A percentile compares a stretch with the other conserved stretches of the same genome.
Evolutionary conservation across 768 basidiomycete genomes (phyloP).

Genomic region (Boletales sp.): DNA sequence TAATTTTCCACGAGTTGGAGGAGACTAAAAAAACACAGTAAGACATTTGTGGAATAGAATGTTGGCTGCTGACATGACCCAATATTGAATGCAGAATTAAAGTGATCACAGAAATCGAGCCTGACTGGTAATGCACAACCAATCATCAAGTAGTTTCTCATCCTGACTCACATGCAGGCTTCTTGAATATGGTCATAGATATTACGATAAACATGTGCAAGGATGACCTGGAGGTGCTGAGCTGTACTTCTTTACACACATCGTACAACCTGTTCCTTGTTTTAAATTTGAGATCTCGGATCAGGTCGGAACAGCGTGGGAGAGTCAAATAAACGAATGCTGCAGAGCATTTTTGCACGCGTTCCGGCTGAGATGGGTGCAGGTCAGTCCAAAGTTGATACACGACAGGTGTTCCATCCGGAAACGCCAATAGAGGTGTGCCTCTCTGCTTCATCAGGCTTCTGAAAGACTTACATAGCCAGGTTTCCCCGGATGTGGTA

Average conservation of each 20-base stretch:
- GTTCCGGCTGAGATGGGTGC: conserved; percentile 51
- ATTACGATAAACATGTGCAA: conserved; percentile 29
- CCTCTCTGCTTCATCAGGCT: not conserved
- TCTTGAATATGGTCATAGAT: conserved; percentile 49
- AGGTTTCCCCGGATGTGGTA: conserved; percentile 86
- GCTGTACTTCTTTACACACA: not conserved
- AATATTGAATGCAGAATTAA: conserved; percentile 69
- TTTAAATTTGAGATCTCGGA: no score
- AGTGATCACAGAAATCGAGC: conserved; percentile 90
- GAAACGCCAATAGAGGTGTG: conserved; percentile 54
- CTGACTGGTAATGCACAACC: conserved; percentile 68
- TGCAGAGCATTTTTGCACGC: no score
- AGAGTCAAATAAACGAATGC: no score
- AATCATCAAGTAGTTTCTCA: not conserved
- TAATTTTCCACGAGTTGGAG: conserved; percentile 93
- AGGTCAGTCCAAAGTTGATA: conserved; percentile 57
- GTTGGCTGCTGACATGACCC: conserved; percentile 8
- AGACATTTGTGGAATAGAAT: conserved; percentile 22
- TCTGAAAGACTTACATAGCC: conserved; percentile 6
- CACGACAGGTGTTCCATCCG: conserved; percentile 52
- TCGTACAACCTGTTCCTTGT: no score
- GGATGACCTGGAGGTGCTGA: not conserved
- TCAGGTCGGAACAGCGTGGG: no score
- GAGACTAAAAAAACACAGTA: conserved; percentile 95
- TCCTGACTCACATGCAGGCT: conserved; percentile 33